These are phyloP conservation scores for Cercospora beticola DNA, from an alignment of 2,329 filamentous ascomycete genomes.

Conservation along the genomic window DNA sequence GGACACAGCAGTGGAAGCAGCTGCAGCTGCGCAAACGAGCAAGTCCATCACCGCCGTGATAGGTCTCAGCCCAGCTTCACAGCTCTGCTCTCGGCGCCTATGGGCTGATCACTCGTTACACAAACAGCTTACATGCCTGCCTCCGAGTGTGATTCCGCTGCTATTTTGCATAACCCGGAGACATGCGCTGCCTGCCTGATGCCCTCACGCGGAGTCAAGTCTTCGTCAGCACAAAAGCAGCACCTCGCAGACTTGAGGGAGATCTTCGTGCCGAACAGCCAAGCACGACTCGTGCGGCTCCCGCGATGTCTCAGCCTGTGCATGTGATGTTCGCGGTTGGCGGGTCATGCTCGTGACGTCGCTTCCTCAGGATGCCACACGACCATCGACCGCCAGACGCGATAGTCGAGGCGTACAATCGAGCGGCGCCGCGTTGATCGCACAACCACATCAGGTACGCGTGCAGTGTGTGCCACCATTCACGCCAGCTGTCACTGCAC, in stretches of 20 bases:
- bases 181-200: neutral
- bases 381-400: neutral
- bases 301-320: slow-evolving; percentile 1
- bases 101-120: slow-evolving; percentile 14
- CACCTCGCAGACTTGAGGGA: neutral
- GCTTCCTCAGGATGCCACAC: neutral
- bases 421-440: neutral
- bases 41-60: neutral
- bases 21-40: neutral
- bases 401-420: neutral
- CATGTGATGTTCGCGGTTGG: neutral
- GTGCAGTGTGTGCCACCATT: slow-evolving; percentile 5
- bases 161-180: neutral
- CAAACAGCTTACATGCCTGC: slow-evolving; percentile 1
- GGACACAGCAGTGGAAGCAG: too few species aligned
- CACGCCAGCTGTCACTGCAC: slow-evolving; percentile 6
- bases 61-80: neutral
- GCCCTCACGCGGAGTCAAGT: neutral
- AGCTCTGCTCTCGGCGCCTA: slow-evolving; percentile 8
- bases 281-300: slow-evolving; percentile 3
- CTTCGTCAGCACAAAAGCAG: neutral
- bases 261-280: slow-evolving; percentile 1
- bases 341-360: neutral
- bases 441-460: slow-evolving; percentile 2
- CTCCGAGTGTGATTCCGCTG: neutral